Conservation (phyloP, 352 stramenopile genomes). For the Pilasporangium apinafurcum region DNA sequence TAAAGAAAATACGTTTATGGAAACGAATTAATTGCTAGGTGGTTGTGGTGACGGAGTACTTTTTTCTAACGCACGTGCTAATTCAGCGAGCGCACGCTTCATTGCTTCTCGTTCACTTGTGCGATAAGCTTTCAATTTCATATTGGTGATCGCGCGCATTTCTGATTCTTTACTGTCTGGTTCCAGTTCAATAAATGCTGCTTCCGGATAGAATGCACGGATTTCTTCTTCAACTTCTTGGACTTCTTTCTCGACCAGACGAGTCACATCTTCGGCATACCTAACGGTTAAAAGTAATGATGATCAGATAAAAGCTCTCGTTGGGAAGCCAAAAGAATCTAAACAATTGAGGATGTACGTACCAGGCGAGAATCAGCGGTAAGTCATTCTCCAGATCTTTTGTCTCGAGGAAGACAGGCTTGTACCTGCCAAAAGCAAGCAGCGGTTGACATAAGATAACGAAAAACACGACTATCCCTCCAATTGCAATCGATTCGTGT, state of each 20-base stretch:
- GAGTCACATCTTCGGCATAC: constrained; percentile 95
- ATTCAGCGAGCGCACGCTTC: constrained; percentile 62
- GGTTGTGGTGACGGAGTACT: constrained; percentile 24
- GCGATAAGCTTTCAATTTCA: constrained; percentile 74
- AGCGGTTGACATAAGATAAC: too few species aligned
- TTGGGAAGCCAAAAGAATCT: not conserved
- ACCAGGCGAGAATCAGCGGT: constrained; percentile 92
- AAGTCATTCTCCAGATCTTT: constrained; percentile 91
- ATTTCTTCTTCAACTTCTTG: constrained; percentile 95
- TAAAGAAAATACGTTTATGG: too few species aligned
- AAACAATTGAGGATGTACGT: constrained; percentile 12
- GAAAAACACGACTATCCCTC: too few species aligned
- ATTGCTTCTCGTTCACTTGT: constrained; percentile 85
- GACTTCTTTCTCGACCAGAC: constrained; percentile 94
- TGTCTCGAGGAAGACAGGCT: constrained; percentile 89
- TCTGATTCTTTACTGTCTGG: constrained; percentile 90
- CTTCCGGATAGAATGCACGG: constrained; percentile 88
- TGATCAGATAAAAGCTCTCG: not conserved
- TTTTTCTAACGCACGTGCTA: constrained; percentile 69
- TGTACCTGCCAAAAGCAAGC: constrained; percentile 55
- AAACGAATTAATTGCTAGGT: too few species aligned
- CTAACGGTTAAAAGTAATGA: constrained; percentile 5
- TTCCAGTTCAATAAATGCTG: constrained; percentile 97
- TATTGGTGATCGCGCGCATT: constrained; percentile 78
- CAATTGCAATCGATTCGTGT: too few species aligned